Conservation (phyloP, 2,329 filamentous ascomycete species). For the Botrytis elliptica region DNA sequence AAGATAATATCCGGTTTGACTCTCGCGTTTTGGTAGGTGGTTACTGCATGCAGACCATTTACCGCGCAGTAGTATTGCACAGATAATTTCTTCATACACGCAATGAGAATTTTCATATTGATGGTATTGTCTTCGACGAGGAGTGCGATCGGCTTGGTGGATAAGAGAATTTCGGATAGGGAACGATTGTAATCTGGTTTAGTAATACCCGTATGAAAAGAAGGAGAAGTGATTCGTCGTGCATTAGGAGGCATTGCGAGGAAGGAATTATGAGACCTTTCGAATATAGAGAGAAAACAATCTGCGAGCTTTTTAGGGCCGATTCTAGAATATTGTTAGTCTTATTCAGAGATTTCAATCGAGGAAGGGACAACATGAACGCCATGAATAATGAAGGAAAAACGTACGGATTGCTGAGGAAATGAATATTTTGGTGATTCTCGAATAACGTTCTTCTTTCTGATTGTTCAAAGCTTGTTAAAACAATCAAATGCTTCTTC, state of each 20-base stretch:
- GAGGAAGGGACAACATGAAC: background rate
- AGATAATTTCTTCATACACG: conserved; percentile 23
- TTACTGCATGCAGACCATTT: conserved; percentile 22
- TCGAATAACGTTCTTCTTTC: background rate
- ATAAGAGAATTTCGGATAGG: background rate
- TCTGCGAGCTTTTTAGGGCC: conserved; percentile 12
- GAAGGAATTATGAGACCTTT: background rate
- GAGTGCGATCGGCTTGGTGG: conserved; percentile 6
- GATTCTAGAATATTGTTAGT: conserved; percentile 6
- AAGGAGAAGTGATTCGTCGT: background rate
- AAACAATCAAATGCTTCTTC: conserved; percentile 11
- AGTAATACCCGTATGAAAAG: background rate
- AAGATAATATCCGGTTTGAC: conserved; percentile 42
- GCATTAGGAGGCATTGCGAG: background rate
- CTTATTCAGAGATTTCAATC: background rate
- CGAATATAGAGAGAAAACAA: conserved; percentile 12
- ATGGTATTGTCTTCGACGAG: conserved; percentile 43
- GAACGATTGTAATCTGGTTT: background rate
- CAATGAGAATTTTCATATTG: conserved; percentile 38
- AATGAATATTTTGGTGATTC: conserved; percentile 13
- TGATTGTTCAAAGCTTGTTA: background rate
- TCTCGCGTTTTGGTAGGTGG: conserved; percentile 13
- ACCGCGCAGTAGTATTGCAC: conserved; percentile 35
- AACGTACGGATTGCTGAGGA: conserved; percentile 17
- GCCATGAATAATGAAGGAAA: too few species aligned